Conservation (phyloP, 805 yeast genomes). For the Candida hungchunana region DNA sequence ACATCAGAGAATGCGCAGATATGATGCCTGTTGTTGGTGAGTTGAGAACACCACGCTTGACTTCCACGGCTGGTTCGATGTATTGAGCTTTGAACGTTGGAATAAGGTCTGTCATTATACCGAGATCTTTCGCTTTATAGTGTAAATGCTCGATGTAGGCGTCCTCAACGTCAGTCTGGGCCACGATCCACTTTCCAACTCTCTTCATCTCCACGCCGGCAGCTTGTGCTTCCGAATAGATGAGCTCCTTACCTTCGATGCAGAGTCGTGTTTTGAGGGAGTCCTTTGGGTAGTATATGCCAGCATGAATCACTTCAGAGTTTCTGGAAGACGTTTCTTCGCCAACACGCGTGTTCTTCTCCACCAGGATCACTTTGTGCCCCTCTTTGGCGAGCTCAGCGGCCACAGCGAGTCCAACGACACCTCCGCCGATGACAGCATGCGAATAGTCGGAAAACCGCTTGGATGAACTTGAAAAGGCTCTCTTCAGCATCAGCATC, state of each 20-base stretch:
- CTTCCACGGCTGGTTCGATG: constrained; percentile 65
- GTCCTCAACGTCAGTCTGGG: constrained; percentile 63
- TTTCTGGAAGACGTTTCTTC: constrained; percentile 85
- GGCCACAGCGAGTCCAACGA: constrained; percentile 78
- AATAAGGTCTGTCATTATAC: constrained; percentile 57
- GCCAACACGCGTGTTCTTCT: constrained; percentile 62
- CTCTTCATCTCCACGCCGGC: constrained; percentile 52
- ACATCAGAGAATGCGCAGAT: constrained; percentile 74
- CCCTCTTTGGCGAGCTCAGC: constrained; percentile 51
- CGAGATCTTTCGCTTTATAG: constrained; percentile 44
- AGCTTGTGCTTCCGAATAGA: constrained; percentile 45
- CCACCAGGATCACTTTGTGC: constrained; percentile 59
- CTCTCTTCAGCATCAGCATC: constrained; percentile 2
- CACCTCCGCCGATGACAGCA: constrained; percentile 79
- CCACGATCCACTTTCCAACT: constrained; percentile 87
- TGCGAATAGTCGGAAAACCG: constrained; percentile 53
- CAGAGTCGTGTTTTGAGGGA: constrained; percentile 69
- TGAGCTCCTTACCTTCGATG: constrained; percentile 64
- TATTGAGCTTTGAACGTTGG: constrained; percentile 38
- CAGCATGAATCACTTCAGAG: constrained; percentile 93
- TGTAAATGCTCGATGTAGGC: constrained; percentile 54
- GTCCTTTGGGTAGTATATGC: constrained; percentile 71
- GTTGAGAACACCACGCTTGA: constrained; percentile 54
- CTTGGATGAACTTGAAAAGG: constrained; percentile 14
- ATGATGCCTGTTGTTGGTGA: constrained; percentile 86